phyloP scores from a whole-genome alignment of 805 yeast species.

The Starmerella vaccinii region DNA sequence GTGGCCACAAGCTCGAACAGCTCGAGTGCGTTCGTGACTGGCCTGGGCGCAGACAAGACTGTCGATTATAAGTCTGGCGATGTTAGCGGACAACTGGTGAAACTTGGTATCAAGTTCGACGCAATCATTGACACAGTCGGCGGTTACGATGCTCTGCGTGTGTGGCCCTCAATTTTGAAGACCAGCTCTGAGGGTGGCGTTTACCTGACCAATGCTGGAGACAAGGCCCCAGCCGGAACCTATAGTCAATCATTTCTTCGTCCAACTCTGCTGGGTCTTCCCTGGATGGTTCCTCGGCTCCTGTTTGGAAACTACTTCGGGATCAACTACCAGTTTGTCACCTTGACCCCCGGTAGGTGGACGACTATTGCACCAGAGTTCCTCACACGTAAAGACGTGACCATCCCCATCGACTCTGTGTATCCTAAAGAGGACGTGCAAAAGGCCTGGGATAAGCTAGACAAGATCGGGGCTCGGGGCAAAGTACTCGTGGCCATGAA shows the following conservation, averaged over 20 bases:
- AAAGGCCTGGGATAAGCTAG: neutral
- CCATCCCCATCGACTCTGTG: neutral
- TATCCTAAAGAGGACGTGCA: neutral
- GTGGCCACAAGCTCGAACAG: slow-evolving; percentile 47
- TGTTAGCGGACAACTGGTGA: slow-evolving; percentile 4
- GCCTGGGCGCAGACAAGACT: slow-evolving; percentile 46
- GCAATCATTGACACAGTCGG: slow-evolving; percentile 59
- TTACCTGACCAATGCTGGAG: slow-evolving; percentile 1
- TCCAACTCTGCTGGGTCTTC: neutral
- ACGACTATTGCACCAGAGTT: neutral
- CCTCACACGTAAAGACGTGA: neutral
- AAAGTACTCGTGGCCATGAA: neutral
- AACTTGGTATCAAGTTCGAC: slow-evolving; percentile 36
- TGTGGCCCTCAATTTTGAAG: slow-evolving; percentile 38
- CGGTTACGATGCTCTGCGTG: slow-evolving; percentile 39
- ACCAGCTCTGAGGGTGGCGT: neutral
- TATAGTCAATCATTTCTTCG: neutral
- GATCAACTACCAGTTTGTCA: neutral
- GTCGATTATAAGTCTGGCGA: slow-evolving; percentile 25
- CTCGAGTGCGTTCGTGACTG: slow-evolving; percentile 37
- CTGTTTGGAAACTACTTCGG: neutral
- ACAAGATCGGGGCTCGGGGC: neutral
- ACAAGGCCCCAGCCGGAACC: neutral
- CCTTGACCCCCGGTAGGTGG: neutral
- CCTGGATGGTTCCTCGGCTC: neutral